These are phyloP conservation scores for Aspergillus sp. DNA, from an alignment of 2,329 filamentous ascomycete genomes.

Conservation along the genomic window DNA sequence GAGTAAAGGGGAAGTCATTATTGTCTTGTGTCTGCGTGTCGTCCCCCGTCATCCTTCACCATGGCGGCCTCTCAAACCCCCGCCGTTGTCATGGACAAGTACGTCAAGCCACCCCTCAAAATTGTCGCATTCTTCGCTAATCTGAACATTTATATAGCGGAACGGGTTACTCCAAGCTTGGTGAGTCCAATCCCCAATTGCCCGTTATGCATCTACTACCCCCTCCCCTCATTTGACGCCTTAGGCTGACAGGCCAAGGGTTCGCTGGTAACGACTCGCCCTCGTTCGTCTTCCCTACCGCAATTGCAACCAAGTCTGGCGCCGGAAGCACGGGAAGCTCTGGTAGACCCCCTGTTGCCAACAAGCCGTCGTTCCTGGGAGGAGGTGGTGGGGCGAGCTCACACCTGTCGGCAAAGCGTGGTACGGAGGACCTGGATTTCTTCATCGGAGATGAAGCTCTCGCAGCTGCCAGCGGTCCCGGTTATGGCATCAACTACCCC, in stretches of 20 bases:
- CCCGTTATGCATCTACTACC: slow-evolving; percentile 1
- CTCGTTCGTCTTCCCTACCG: slow-evolving; percentile 98
- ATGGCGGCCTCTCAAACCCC: slow-evolving; percentile 95
- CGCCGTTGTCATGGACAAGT: slow-evolving; percentile 99
- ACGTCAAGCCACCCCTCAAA: slow-evolving; percentile 48
- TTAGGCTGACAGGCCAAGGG: slow-evolving; percentile 51
- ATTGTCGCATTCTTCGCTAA: slow-evolving; percentile 41
- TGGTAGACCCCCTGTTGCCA: slow-evolving; percentile 83
- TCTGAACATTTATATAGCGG: slow-evolving; percentile 61
- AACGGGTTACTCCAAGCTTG: slow-evolving; percentile 98
- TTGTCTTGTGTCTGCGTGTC: slow-evolving; percentile 15
- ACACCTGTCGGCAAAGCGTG: slow-evolving; percentile 85
- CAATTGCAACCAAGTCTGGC: slow-evolving; percentile 90
- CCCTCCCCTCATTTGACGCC: slow-evolving; percentile 12
- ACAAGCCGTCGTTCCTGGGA: slow-evolving; percentile 93
- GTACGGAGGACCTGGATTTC: slow-evolving; percentile 96
- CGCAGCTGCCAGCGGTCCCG: slow-evolving; percentile 76
- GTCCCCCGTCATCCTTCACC: slow-evolving; percentile 22
- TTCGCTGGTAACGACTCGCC: slow-evolving; percentile 99
- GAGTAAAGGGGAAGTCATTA: slow-evolving; percentile 14
- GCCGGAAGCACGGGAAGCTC: slow-evolving; percentile 67
- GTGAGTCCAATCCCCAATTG: slow-evolving; percentile 52
- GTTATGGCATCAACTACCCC: slow-evolving; percentile 95
- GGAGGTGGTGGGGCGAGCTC: slow-evolving; percentile 81
- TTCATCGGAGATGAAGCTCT: slow-evolving; percentile 98